phyloP scores from a whole-genome alignment of 1,139 yeast species.

The Magnusiomyces suaveolens region DNA sequence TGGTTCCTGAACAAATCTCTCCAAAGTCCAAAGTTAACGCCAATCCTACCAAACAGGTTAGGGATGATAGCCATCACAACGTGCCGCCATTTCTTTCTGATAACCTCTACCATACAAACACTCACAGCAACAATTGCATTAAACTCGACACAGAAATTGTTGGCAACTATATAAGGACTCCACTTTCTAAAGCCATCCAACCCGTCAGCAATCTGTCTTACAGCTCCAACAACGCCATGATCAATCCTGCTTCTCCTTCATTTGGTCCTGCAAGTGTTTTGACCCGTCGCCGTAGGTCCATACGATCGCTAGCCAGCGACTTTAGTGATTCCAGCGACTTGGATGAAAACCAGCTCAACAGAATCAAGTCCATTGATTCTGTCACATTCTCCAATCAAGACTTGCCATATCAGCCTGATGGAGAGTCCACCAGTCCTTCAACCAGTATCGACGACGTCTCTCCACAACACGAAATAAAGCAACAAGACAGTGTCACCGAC shows the following conservation, averaged over 20 bases:
- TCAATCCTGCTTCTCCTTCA: background rate
- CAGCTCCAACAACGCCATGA: background rate
- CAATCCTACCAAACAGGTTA: background rate
- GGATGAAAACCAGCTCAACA: background rate
- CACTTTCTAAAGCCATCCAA: background rate
- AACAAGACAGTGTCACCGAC: background rate
- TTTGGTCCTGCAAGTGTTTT: background rate
- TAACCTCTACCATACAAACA: background rate
- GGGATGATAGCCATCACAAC: background rate
- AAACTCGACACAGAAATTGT: too few relatives aligned
- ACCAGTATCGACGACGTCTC: background rate
- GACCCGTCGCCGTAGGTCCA: conserved; percentile 2
- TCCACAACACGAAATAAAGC: background rate
- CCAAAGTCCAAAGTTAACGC: too few relatives aligned
- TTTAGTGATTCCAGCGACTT: background rate
- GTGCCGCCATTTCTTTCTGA: background rate
- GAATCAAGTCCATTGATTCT: background rate
- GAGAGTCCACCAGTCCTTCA: background rate
- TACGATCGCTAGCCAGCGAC: background rate
- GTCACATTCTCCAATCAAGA: background rate
- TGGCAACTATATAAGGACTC: background rate
- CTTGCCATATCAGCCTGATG: background rate
- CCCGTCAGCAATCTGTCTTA: background rate
- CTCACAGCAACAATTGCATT: background rate
- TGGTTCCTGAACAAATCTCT: too few relatives aligned